Conservation (phyloP, 2,329 filamentous ascomycete genomes). For the Monilinia fructigena region DNA sequence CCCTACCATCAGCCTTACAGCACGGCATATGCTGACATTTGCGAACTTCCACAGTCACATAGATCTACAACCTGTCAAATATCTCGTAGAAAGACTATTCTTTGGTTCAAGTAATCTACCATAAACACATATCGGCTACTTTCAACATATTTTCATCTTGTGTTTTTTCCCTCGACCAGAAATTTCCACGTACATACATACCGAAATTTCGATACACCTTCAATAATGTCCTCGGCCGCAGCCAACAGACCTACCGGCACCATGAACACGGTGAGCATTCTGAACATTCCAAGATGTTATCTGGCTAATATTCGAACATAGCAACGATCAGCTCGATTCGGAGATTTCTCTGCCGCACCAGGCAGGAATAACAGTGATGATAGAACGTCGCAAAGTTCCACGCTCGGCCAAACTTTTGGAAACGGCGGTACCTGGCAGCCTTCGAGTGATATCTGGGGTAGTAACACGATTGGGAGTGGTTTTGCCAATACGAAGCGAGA, state of each 20-base stretch:
- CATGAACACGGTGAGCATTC: conserved; percentile 45
- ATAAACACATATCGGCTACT: conserved; percentile 28
- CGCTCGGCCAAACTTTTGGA: conserved; percentile 46
- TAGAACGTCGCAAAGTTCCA: conserved; percentile 42
- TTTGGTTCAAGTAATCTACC: conserved; percentile 30
- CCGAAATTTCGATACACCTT: conserved; percentile 40
- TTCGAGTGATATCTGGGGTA: conserved; percentile 53
- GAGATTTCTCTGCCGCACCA: conserved; percentile 43
- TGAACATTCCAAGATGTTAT: conserved; percentile 36
- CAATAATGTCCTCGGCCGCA: conserved; percentile 40
- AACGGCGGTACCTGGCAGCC: conserved; percentile 42
- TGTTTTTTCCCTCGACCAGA: conserved; percentile 23
- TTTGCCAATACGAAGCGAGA: conserved; percentile 49
- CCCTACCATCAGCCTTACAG: conserved; percentile 39
- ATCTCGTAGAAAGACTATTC: conserved; percentile 34
- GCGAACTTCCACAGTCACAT: conserved; percentile 39
- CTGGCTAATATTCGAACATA: conserved; percentile 32
- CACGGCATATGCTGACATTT: conserved; percentile 38
- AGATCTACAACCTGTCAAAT: conserved; percentile 40
- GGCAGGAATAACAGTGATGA: conserved; percentile 38
- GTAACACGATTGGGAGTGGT: conserved; percentile 46
- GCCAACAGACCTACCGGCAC: conserved; percentile 39
- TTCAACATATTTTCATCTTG: conserved; percentile 28
- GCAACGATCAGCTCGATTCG: conserved; percentile 40
- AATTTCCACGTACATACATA: conserved; percentile 27